Base-by-base conservation (phyloP, 1,284 basidiomycete genomes). In the Rhodotorula glutinis region DNA sequence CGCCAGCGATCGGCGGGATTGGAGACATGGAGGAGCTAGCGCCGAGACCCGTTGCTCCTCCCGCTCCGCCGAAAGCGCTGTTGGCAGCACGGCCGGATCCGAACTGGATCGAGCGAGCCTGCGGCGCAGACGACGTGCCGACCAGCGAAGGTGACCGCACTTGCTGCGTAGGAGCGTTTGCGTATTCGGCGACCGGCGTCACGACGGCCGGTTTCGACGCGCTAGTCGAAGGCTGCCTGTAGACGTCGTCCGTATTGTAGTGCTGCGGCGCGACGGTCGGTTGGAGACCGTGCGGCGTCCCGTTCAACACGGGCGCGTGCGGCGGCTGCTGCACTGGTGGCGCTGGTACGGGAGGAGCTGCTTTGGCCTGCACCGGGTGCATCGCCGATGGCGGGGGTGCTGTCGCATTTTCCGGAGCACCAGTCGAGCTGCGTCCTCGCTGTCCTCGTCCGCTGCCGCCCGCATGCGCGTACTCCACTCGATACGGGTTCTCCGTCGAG, bases 401-500 rank as follows among this genome's bases (percentile, higher is more conserved):
- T 1, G 38, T n/a, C 5, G 40, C 33, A 13, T 16, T 14, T 16
- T 40, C 23, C 7, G 25, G 8, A 3, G 57, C 33, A 5, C 30
- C 43, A 30, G 47, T 41, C 19, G 51, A 54, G 29, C 17, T 25
- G 19, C 56, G 44, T 9, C 62, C 62, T 4, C 62, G 51, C 52
- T 41, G 46, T 7, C 57, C 54, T 2, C 66, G 25, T 14, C 62
- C 40, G 7, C 30, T 49, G 0, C 66, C 59, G 43, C 62, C 58
- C 3, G 54, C 29, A 21, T 49, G 49, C 8, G 58, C 58, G 38
- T 67, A 67, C 51, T 60, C 54, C 4, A 63, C 21, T 33, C 54
- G 52, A 55, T 67, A 67, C 38, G 66, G 66, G 46, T 67, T 67
- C 29, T 63, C 66, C 21, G 25, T 51, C 21, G 25, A 1, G 27